A percentile compares a stretch with the other conserved stretches of the same genome.
Conservation (phyloP, 495 filamentous ascomycete genomes). For the Penicillium cosmopolitanum region DNA sequence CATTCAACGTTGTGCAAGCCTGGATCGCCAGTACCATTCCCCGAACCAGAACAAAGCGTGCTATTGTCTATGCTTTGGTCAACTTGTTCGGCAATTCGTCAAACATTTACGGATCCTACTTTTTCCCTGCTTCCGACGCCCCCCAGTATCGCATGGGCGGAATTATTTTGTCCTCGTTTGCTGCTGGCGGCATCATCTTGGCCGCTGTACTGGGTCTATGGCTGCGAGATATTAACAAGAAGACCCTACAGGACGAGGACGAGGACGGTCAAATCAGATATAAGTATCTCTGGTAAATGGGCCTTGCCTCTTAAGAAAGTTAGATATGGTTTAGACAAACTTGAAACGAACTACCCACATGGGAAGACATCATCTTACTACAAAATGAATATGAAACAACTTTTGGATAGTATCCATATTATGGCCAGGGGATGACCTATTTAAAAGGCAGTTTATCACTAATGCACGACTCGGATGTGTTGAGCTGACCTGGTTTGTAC, state of each 20-base stretch:
- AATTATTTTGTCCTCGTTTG: conserved; percentile 28
- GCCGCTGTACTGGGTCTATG: conserved; percentile 16
- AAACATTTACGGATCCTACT: conserved; percentile 30
- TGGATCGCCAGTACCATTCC: conserved; percentile 29
- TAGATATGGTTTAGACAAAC: neutral
- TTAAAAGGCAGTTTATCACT: no score
- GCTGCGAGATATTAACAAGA: conserved; percentile 16
- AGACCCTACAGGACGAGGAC: conserved; percentile 9
- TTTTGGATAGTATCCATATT: no score
- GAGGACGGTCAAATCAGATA: conserved; percentile 17
- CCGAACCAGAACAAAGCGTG: conserved; percentile 25
- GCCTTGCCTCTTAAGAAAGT: neutral
- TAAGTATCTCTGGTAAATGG: conserved; percentile 20
- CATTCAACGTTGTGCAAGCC: conserved; percentile 28
- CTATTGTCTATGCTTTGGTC: conserved; percentile 28
- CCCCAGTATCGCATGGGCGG: conserved; percentile 28
- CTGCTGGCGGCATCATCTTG: conserved; percentile 30
- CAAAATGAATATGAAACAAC: no score
- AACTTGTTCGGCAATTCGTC: conserved; percentile 29
- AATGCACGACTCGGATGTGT: no score
- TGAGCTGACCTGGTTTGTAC: no score
- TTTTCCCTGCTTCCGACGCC: conserved; percentile 24
- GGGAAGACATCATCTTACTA: neutral
- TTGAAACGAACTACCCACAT: neutral
- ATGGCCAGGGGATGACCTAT: no score